phyloP scores from a whole-genome alignment of 176 grass and related monocot genomes.

The Carex kokanica region DNA sequence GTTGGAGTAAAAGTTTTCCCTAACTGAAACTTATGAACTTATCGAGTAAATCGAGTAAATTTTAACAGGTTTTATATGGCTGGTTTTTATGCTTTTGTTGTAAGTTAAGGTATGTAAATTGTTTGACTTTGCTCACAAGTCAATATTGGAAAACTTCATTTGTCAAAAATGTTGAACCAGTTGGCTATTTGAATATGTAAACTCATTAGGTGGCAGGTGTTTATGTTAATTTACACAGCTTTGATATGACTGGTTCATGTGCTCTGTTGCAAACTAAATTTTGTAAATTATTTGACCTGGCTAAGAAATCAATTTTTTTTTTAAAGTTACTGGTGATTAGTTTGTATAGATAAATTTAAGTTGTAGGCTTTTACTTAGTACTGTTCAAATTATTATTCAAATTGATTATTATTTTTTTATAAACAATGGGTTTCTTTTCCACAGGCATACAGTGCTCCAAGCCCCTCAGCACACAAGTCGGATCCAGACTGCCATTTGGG shows the following conservation, averaged over 20 bases:
- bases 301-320: not conserved
- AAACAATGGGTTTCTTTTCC: not conserved
- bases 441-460: slow-evolving; percentile 26
- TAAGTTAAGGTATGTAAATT: not conserved
- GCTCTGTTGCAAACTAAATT: not conserved
- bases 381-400: not conserved
- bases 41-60: not conserved
- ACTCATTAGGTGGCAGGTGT: not conserved
- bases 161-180: not conserved
- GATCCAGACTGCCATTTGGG: slow-evolving; percentile 52
- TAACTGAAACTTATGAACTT: not conserved
- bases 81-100: not conserved
- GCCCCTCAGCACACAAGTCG: slow-evolving; percentile 38
- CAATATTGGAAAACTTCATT: not conserved
- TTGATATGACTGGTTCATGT: not conserved
- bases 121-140: not conserved
- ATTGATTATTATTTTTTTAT: not conserved
- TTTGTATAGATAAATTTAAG: not conserved
- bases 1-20: not conserved
- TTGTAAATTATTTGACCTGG: not conserved
- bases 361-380: not conserved
- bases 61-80: not conserved
- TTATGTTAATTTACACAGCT: not conserved
- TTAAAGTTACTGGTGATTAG: not conserved
- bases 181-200: not conserved